Base-by-base conservation (phyloP, 768 basidiomycete genomes). In the Phanerochaete carnosa region DNA sequence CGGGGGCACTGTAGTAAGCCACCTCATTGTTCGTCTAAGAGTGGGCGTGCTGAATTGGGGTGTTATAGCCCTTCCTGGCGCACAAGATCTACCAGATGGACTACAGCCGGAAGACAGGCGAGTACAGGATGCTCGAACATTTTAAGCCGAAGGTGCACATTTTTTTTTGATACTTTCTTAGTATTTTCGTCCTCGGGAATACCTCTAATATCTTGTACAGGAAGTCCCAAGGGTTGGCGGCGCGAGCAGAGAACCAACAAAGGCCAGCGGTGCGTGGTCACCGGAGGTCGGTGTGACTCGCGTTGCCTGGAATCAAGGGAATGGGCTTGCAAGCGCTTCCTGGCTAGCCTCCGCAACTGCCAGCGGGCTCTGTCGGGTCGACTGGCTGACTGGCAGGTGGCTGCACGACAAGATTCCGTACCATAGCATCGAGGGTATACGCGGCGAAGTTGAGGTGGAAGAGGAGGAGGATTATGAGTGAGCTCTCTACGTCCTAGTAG, bases 11-110 rank as follows among this genome's bases (percentile, higher is more conserved):
- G 88, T 91, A 47, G 90, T 92, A 69, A 61, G 89, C 76, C 33
- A 12, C 28, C 49, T 5, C 29, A 25, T 61, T 13, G 25, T 26
- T 46, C 13, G 29, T 59, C 37, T 37, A 3, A 4, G 30, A 45
- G 7, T 28, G 26, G 19, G 7, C 8, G 50, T 7, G 0, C 57
- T 16, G n/a, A n/a, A 30, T 55, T 12, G 22, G 26, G 25, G 33
- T 22, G n/a, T 57, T 29, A 6, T 62, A 92, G 89, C 88, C 90
- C 0, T 88, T 90, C 67, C 85, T 93, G 63, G 79, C 86, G 16
- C 88, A 92, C 70, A 87, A 85, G 71, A 79, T 96, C 19, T 97
- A 85, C 67, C 90, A 92, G 68, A 80, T 98, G 55, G 96, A 98
- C 73, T 94, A 92, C 67, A 94, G 86, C 65, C 85, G 89, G 43